Evolutionary conservation across 2,329 filamentous ascomycete species (phyloP), one percentile per base, ranked within the genome.

Genomic region (Monosporascus cannonballus): DNA sequence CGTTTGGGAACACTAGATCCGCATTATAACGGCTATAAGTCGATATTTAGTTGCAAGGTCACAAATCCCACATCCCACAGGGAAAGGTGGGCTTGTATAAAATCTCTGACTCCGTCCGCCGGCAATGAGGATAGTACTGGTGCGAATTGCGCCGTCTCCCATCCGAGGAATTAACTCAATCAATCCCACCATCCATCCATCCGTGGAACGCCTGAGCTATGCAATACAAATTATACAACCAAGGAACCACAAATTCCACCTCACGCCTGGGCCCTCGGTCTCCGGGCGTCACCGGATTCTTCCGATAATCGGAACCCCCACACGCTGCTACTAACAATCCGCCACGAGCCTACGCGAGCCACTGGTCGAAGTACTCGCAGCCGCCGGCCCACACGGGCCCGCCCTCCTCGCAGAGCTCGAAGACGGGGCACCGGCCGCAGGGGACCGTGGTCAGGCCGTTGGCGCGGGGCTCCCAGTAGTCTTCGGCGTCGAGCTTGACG

Each of bases 351-450:
- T 60, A 58, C 73, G 63, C 79, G 46, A 96, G 71, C 94, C 94
- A 99, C 50, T 85, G 81, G 57, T 88, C 81, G 65, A 96, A 96
- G 67, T 99, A 99, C 51, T 90, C 87, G 70, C 94, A 99, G 49
- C 87, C 96, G 59, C 84, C 87, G 0, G 93, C 90, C 63, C 87
- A 95, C 22, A 99, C 90, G 0, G 91, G 90, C 0, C 93, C 93
- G 6, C 90, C 91, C 55, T 96, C 90, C 59, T 90, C 87, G 67
- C 94, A 99, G 2, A 97, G 78, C 53, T 94, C 87, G 67, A 96
- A 96, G 2, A 96, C 93, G 0, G 94, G 94, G 69, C 94, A 99
- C 51, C 84, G 80, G 2, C 93, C 92, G 69, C 94, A 99, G 1
- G 94, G 94, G 2, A 87, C 86, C 69, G 96, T 91, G 2, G 89